Evolutionary conservation across 257 asterid genomes (phyloP).

Genomic region (Nicotiana attenuata): DNA sequence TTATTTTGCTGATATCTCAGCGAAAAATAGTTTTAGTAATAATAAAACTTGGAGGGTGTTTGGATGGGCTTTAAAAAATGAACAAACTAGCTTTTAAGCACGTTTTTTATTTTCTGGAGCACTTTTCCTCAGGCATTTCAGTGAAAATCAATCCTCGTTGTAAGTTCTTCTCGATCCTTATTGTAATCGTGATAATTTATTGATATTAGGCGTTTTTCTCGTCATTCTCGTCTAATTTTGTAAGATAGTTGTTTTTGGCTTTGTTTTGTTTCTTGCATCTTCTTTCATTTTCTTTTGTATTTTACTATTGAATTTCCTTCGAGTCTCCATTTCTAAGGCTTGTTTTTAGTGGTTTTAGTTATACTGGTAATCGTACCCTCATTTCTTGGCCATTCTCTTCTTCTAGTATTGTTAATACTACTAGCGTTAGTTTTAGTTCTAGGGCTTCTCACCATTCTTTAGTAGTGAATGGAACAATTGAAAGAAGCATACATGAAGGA

Average conservation of each 20-base stretch:
- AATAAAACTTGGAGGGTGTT: no score
- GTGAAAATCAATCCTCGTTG: no score
- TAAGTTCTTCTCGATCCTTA: no score
- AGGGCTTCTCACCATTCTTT: background rate
- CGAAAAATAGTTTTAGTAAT: no score
- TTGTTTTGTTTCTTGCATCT: constrained; percentile 42
- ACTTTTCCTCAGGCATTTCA: no score
- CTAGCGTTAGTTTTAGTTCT: constrained; percentile 10
- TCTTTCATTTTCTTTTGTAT: constrained; percentile 45
- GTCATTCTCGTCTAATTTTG: no score
- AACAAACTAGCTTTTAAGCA: no score
- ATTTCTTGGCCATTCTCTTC: constrained; percentile 37
- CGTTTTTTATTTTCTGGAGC: no score
- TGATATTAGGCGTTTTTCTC: no score
- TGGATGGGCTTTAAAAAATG: no score
- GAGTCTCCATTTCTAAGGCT: constrained; percentile 46
- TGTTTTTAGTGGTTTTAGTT: constrained; percentile 32
- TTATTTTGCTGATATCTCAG: no score
- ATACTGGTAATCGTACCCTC: constrained; percentile 19
- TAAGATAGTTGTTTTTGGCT: constrained; percentile 54
- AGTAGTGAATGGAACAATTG: background rate
- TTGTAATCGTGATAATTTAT: no score
- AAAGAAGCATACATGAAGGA: background rate
- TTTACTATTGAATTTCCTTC: constrained; percentile 39
- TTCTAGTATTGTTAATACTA: constrained; percentile 14